Evolutionary conservation across 2,329 filamentous ascomycete genomes (phyloP).

Genomic region (Daldinia eschscholtzii): DNA sequence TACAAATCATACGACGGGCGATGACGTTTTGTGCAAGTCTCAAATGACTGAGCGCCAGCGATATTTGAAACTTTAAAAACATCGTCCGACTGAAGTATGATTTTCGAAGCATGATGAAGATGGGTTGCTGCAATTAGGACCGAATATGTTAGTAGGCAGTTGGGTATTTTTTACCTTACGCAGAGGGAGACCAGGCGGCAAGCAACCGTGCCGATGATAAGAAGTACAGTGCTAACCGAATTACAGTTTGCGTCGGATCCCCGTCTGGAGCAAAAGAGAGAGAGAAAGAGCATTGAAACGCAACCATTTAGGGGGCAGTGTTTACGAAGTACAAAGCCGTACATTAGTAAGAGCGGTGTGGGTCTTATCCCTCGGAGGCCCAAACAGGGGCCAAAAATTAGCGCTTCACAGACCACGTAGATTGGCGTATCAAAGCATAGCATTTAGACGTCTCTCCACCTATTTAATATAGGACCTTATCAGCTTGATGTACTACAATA

Average conservation of each 20-base stretch:
- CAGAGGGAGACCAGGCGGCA: not conserved
- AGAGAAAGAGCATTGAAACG: not conserved
- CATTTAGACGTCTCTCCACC: not conserved
- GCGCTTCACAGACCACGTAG: too few species aligned
- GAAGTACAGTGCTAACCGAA: constrained; percentile 9
- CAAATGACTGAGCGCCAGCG: not conserved
- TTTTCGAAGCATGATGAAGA: not conserved
- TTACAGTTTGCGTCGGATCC: not conserved
- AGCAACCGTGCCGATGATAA: not conserved
- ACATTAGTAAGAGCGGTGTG: constrained; percentile 10
- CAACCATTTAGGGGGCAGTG: constrained; percentile 24
- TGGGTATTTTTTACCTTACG: constrained; percentile 4
- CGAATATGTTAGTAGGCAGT: constrained; percentile 2
- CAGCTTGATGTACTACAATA: too few species aligned
- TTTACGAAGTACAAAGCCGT: not conserved
- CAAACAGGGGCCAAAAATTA: not conserved
- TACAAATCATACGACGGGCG: constrained; percentile 34
- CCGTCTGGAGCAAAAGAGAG: not conserved
- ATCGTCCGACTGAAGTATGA: constrained; percentile 28
- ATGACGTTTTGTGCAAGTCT: constrained; percentile 6
- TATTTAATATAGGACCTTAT: too few species aligned
- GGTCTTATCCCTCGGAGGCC: not conserved
- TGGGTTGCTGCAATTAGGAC: constrained; percentile 1
- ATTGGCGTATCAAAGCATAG: too few species aligned
- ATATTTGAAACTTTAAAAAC: constrained; percentile 14